Base-by-base conservation (phyloP, 805 yeast species). In the Lipomyces japonicus region DNA sequence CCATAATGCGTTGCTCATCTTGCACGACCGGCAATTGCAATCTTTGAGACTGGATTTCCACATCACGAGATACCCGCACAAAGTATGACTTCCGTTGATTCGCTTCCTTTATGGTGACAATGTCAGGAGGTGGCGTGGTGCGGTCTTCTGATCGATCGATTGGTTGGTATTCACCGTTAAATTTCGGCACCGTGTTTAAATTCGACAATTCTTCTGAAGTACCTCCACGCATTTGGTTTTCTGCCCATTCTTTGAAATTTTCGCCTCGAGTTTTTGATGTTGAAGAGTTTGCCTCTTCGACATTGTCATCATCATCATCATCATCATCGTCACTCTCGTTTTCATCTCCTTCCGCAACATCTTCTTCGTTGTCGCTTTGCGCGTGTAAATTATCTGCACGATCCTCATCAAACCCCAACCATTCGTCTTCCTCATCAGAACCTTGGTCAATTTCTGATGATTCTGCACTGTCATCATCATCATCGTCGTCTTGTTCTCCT, bases 1-100 rank as follows among this genome's bases (percentile, higher is more conserved):
- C 99, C 97, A 93, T 88, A 43, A 93, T 86, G 48, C 81, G 74
- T 65, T 87, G 95, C 63, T 93, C 99, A 66, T 88, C 95, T 4
- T 83, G 83, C 55, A 79, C 85, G 0, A 93, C 97, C 0, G 99
- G 99, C 18, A 93, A 71, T 45, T 80, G 76, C 69, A 81, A 72
- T 55, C 98, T 74, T 28, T 74, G 74, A 19, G 72, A 65, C 63
- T 88, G 95, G 21, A 91, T 78, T 24, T 77, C 82, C 0, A 39
- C 22, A 18, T 23, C 18, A 14, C 58, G 52, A 6, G 42, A 21
- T 2, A 53, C 48, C 3, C 41, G 71, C 6, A 89, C 91, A 53
- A 70, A 85, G 48, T 76, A 77, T 0, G 91, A 81, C 53, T 80
- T 76, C 61, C 95, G 72, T 28, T 73, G 57, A 19, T 75, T 61